Evolutionary conservation across 768 basidiomycete genomes (phyloP).

Genomic region (Gymnopilus junonius): DNA sequence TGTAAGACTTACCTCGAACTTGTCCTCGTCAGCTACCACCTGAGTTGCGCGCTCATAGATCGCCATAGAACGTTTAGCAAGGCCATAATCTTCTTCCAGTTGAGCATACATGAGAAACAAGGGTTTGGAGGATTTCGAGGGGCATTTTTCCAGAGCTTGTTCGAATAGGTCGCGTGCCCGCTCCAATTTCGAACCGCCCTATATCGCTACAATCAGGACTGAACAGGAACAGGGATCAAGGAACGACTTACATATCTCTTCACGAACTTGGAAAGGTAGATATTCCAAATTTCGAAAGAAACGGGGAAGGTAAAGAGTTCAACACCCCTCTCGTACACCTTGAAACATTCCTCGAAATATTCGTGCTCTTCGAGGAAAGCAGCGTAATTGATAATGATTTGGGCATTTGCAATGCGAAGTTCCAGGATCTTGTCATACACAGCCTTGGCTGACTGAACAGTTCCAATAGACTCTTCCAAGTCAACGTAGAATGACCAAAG

Average conservation of each 20-base stretch:
- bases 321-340: constrained; percentile 96
- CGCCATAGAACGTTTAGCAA: constrained; percentile 95
- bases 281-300: constrained; percentile 99
- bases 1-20: constrained; percentile 76
- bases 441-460: constrained; percentile 87
- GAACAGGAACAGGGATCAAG: background rate
- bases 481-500: constrained; percentile 99
- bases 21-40: constrained; percentile 87
- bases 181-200: constrained; percentile 96
- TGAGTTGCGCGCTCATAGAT: constrained; percentile 93
- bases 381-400: constrained; percentile 98
- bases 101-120: constrained; percentile 96
- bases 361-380: constrained; percentile 97
- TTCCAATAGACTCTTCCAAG: constrained; percentile 95
- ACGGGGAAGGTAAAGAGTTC: constrained; percentile 98
- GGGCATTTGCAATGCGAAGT: constrained; percentile 96
- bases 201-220: constrained; percentile 3
- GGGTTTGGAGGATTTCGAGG: constrained; percentile 92
- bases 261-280: constrained; percentile 95
- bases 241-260: constrained; percentile 83
- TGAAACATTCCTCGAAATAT: constrained; percentile 99
- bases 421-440: constrained; percentile 98
- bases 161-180: constrained; percentile 97
- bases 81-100: constrained; percentile 92
- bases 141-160: constrained; percentile 96